phyloP scores from a whole-genome alignment of 495 filamentous ascomycete genomes.

The Penicillium bovifimosum region DNA sequence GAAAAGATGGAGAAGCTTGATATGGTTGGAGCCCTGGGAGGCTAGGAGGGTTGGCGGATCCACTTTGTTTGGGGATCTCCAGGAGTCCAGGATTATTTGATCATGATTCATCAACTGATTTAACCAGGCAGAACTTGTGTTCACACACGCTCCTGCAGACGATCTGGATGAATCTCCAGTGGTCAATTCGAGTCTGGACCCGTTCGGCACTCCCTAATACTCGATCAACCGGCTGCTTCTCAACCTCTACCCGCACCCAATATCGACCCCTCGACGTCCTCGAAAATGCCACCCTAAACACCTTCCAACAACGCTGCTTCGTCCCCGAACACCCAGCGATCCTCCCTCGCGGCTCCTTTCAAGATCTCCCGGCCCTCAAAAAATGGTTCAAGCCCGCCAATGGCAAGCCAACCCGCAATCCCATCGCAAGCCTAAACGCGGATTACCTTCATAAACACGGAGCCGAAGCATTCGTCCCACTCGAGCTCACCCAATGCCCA shows the following conservation, averaged over 20 bases:
- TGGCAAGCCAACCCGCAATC: background rate
- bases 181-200: constrained; percentile 12
- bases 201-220: background rate
- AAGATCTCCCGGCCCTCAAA: constrained; percentile 42
- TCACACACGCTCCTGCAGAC: background rate
- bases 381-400: constrained; percentile 47
- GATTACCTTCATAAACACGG: constrained; percentile 46
- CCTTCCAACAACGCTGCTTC: constrained; percentile 48
- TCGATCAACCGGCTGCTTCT: constrained; percentile 8
- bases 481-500: constrained; percentile 47
- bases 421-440: constrained; percentile 35
- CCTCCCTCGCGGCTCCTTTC: constrained; percentile 42
- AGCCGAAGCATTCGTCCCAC: constrained; percentile 46
- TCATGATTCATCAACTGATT: too few species aligned
- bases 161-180: constrained; percentile 30
- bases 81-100: too few species aligned
- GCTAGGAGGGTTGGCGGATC: too few species aligned
- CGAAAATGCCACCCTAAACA: constrained; percentile 27
- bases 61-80: too few species aligned
- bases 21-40: too few species aligned
- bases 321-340: constrained; percentile 40
- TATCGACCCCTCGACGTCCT: constrained; percentile 32
- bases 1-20: too few species aligned
- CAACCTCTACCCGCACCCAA: constrained; percentile 14
- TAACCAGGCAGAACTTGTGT: too few species aligned